Conservation (phyloP, 352 stramenopile species). For the Globisporangium ultimum region DNA sequence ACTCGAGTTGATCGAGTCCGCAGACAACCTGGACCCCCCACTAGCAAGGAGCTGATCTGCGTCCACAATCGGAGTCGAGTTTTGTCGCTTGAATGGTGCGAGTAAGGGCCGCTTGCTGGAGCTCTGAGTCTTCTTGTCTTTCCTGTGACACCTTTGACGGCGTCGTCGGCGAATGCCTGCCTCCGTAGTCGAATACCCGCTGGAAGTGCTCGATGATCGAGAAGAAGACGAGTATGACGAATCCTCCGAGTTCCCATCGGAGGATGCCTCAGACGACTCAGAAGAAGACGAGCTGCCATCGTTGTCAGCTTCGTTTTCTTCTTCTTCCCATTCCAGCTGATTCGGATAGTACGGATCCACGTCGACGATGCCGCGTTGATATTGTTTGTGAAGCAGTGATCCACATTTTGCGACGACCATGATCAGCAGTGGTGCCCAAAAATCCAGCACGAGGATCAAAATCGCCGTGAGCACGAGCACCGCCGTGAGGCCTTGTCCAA, state of each 20-base stretch:
- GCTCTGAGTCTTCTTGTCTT: slow-evolving; percentile 2
- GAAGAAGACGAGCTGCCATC: slow-evolving; percentile 3
- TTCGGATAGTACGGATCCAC: slow-evolving; percentile 66
- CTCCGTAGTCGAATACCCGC: slow-evolving; percentile 16
- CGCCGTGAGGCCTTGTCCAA: slow-evolving; percentile 28
- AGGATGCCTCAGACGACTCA: slow-evolving; percentile 13
- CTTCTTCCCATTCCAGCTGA: slow-evolving; percentile 66
- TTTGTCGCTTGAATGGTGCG: not conserved
- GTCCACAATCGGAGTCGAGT: slow-evolving; percentile 16
- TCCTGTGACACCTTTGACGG: not conserved
- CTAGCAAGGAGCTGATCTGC: slow-evolving; percentile 16
- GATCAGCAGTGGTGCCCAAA: slow-evolving; percentile 65
- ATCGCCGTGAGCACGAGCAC: slow-evolving; percentile 42
- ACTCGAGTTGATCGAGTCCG: slow-evolving; percentile 10
- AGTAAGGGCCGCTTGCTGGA: slow-evolving; percentile 10
- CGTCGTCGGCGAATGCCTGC: slow-evolving; percentile 6
- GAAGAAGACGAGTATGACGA: slow-evolving; percentile 10
- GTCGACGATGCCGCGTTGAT: slow-evolving; percentile 48
- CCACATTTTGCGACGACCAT: slow-evolving; percentile 64
- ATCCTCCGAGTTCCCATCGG: slow-evolving; percentile 9
- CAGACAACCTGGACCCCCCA: not conserved
- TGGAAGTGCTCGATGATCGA: slow-evolving; percentile 6
- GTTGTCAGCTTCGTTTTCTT: slow-evolving; percentile 20
- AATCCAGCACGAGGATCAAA: slow-evolving; percentile 52
- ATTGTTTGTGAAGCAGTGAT: slow-evolving; percentile 41